Evolutionary conservation across 257 asterid genomes (phyloP), one percentile per base, ranked within the genome.

Genomic region (Capsicum pubescens): DNA sequence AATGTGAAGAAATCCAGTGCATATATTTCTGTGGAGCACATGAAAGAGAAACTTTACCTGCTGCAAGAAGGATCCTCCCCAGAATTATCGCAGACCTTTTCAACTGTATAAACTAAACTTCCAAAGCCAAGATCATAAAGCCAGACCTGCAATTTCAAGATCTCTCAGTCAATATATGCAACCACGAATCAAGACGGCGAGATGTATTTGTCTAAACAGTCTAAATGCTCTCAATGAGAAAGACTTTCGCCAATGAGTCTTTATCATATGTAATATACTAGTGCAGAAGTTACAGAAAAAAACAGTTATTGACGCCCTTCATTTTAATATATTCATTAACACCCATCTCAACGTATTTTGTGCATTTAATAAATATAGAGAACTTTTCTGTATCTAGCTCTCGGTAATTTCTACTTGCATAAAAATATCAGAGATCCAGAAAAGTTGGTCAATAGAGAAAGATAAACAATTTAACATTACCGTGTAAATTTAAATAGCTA

Each of bases 21-120:
- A 35, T 55, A 35, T 19, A 82, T 50, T 57, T 57, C 77, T 74
- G 64, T 48, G 54, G 48, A 77, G 64, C 48, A 77, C 60, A 26
- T 54, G 59, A 32, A 70, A 16, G 81, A 50, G 82, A 81, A 83
- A 71, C 87, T 88, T 84, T 87, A 89, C 99, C 99, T 95, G 97
- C 99, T 93, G 89, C 99, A 97, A 66, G 91, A 89, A 50, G 99
- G 97, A 87, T 97, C 99, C 89, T 97, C 99, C 60, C 99, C 99
- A 35, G 99, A 97, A 86, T 85, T 90, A 87, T 95, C 99, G 69
- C 99, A 97, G 80, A 93, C 90, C 87, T 86, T 91, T 90, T 97
- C 99, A n/a, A 84, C 88, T 36, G 90, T 69, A 82, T 88, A 92
- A 80, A 88, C 85, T 21, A 95, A 88, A 88, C 92, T 95, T 87